phyloP scores from a whole-genome alignment of 1,284 basidiomycete species.

The Ceratobasidium theobromae region DNA sequence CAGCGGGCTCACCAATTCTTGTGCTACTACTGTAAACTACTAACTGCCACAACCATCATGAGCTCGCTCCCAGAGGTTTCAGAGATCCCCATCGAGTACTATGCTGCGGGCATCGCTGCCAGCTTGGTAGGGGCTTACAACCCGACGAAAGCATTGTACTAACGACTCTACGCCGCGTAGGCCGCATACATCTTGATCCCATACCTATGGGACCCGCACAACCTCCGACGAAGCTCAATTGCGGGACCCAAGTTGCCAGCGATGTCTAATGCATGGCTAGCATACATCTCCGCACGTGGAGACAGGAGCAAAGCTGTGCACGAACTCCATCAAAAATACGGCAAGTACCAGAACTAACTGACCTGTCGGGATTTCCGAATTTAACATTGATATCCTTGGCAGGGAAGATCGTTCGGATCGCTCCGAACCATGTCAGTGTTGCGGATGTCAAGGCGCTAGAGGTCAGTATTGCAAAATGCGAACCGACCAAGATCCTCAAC shows the following conservation, averaged over 20 bases:
- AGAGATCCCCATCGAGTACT: background rate
- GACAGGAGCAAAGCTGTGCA: constrained; percentile 79
- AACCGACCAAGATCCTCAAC: background rate
- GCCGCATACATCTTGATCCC: background rate
- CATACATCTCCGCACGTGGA: constrained; percentile 62
- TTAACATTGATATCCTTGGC: background rate
- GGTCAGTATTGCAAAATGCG: background rate
- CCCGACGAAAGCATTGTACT: background rate
- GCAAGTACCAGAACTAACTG: constrained; percentile 48
- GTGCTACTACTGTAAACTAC: too few relatives aligned
- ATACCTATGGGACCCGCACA: background rate
- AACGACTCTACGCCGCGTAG: background rate
- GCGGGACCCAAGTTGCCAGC: constrained; percentile 77
- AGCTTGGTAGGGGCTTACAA: background rate
- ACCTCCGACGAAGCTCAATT: constrained; percentile 42
- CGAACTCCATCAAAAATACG: constrained; percentile 72
- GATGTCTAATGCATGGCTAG: constrained; percentile 79
- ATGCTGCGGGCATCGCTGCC: background rate
- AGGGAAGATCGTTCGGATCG: constrained; percentile 82
- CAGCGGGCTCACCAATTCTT: too few relatives aligned
- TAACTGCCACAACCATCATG: too few relatives aligned
- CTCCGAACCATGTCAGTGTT: constrained; percentile 84
- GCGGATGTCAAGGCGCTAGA: constrained; percentile 68
- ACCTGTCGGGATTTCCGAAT: background rate
- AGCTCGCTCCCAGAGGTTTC: too few relatives aligned